Evolutionary conservation across 768 basidiomycete genomes (phyloP).

Genomic region (Suillus ampliporus): DNA sequence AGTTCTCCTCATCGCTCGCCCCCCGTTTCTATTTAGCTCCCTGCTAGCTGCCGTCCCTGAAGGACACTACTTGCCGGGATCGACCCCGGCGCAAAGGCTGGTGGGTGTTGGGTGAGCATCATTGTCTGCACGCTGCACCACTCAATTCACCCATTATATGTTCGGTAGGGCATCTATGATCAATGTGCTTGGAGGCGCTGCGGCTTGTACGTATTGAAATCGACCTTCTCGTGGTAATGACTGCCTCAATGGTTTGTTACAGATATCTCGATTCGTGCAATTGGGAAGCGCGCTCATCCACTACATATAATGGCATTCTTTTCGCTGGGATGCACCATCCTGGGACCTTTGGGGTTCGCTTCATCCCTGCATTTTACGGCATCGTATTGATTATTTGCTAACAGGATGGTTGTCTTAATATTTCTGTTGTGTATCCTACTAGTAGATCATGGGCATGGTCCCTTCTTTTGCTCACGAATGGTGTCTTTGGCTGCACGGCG

Average conservation of each 20-base stretch:
- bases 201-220: conserved; percentile 65
- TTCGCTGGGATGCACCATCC: conserved; percentile 55
- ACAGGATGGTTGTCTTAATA: conserved; percentile 17
- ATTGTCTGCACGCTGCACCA: background rate
- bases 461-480: conserved; percentile 16
- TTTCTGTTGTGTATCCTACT: conserved; percentile 18
- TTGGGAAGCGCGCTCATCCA: conserved; percentile 77
- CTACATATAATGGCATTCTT: conserved; percentile 76
- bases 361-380: background rate
- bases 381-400: background rate
- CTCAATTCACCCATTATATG: background rate
- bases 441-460: conserved; percentile 20
- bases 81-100: conserved; percentile 48
- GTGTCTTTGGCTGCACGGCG: conserved; percentile 16
- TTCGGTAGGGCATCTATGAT: conserved; percentile 58
- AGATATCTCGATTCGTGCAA: conserved; percentile 64
- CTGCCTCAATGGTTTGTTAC: background rate
- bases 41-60: background rate
- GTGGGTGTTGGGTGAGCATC: conserved; percentile 59
- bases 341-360: conserved; percentile 17
- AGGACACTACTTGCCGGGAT: conserved; percentile 17
- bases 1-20: conserved; percentile 82
- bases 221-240: background rate
- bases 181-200: conserved; percentile 68
- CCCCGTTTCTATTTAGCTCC: conserved; percentile 70